Base-by-base conservation (phyloP, 1,284 basidiomycete genomes). In the Somion occarium region DNA sequence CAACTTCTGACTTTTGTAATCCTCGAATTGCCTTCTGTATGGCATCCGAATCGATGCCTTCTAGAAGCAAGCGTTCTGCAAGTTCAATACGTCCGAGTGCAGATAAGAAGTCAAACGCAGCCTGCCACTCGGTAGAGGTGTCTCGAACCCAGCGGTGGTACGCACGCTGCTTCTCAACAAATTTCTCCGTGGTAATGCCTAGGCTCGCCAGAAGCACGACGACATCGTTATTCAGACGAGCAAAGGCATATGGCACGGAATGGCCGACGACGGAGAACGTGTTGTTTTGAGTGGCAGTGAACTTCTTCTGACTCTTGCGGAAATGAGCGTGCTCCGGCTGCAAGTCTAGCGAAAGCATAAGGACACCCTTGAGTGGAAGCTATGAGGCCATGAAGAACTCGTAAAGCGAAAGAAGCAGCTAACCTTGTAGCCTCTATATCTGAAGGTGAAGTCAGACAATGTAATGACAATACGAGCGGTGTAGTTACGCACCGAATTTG, bases 291-390 rank as follows among this genome's bases (percentile, higher is more conserved):
- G 72, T 78, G 0, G 79, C 75, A 11, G 64, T 72, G 63, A 85
- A 84, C 58, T 85, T 85, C 59, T 79, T 83, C 76, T 83, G 83
- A 60, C 82, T 84, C 52, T 77, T 75, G 15, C 82, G 73, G 58
- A 85, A 85, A 53, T 82, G 70, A 5, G 75, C 76, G 1, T 75
- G 68, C 38, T 74, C 67, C 25, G 59, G 62, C 55, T 80, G 76
- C 24, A 84, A 65, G 5, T 38, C 47, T 0, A 80, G 80, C 56
- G 85, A 80, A 5, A 83, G 66, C 80, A 83, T 82, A 18, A 84
- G 64, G 3, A 85, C 83, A 11, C 82, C 82, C 67, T 65, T 18
- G 5, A 23, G 18, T 5, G 18, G 44, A 23, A n/a, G 19, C n/a
- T n/a, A 9, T 46, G 20, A 47, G 45, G 11, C 19, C 15, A 23